Percentiles rank a stretch among this genome's conserved stretches.
These are phyloP conservation scores for Cyberlindnera mycetangii DNA, from an alignment of 805 yeast genomes.

Conservation along the genomic window DNA sequence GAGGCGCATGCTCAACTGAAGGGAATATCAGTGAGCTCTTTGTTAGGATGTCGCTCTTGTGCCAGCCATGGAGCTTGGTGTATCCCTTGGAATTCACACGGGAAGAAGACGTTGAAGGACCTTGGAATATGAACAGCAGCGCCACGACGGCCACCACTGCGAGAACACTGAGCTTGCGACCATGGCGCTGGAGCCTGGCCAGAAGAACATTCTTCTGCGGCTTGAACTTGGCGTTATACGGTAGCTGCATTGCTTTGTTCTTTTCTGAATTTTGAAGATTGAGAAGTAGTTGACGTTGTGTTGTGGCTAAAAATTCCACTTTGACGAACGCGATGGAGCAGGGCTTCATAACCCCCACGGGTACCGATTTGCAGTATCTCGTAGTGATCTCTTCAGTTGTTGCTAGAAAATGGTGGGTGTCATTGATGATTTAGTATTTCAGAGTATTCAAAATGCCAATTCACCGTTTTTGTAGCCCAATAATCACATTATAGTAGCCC, in stretches of 20 bases:
- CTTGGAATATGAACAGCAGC: conserved; percentile 10
- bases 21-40: conserved; percentile 61
- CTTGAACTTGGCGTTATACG: conserved; percentile 28
- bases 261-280: not conserved
- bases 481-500: too few relatives aligned
- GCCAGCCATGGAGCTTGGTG: conserved; percentile 42
- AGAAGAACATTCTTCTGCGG: conserved; percentile 22
- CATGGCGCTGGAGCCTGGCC: conserved; percentile 12
- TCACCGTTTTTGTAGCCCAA: too few relatives aligned
- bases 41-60: conserved; percentile 44
- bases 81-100: conserved; percentile 14
- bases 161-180: conserved; percentile 15
- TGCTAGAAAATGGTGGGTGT: not conserved
- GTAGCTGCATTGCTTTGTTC: conserved; percentile 21
- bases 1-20: conserved; percentile 67
- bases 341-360: conserved; percentile 1
- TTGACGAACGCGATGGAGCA: not conserved
- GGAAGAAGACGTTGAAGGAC: conserved; percentile 1
- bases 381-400: not conserved
- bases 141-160: conserved; percentile 4
- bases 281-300: not conserved
- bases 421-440: not conserved
- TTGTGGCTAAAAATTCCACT: not conserved
- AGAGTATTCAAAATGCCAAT: too few relatives aligned
- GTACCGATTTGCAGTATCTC: not conserved